Evolutionary conservation across 352 stramenopile species (phyloP).

Genomic region (Globisporangium camurandrum): DNA sequence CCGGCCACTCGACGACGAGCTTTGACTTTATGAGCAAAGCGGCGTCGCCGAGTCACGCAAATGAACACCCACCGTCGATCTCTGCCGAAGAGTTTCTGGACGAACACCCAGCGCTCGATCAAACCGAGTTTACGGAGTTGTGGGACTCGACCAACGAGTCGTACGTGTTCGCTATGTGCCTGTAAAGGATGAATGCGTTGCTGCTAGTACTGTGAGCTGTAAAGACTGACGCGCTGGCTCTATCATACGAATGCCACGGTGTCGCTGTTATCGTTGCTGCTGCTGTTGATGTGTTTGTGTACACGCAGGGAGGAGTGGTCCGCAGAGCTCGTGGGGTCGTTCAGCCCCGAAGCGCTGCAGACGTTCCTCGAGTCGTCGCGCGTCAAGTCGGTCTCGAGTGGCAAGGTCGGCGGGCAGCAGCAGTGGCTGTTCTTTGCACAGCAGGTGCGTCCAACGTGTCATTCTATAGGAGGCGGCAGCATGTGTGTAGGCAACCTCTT

Average conservation of each 20-base stretch:
- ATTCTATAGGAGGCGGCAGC: no score
- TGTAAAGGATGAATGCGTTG: not conserved
- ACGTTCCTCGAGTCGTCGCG: constrained; percentile 52
- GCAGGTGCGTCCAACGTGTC: constrained; percentile 56
- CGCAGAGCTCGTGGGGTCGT: constrained; percentile 41
- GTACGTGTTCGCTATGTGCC: constrained; percentile 28
- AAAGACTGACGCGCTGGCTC: not conserved
- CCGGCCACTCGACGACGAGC: constrained; percentile 22
- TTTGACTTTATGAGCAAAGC: constrained; percentile 35
- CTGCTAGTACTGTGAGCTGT: not conserved
- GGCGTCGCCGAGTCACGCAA: constrained; percentile 4
- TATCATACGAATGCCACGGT: not conserved
- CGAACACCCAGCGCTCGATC: constrained; percentile 31
- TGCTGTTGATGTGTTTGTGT: not conserved
- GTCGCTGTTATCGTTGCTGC: not conserved
- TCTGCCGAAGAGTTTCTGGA: constrained; percentile 55
- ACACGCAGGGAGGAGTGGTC: constrained; percentile 65
- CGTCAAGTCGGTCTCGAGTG: constrained; percentile 59
- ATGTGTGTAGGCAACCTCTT: no score
- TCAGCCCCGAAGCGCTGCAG: constrained; percentile 52
- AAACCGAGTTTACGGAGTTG: constrained; percentile 59
- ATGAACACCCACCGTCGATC: constrained; percentile 23
- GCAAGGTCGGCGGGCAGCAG: constrained; percentile 70
- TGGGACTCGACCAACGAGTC: constrained; percentile 75
- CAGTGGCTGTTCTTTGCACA: constrained; percentile 75